Evolutionary conservation across 164 flowering plant species (phyloP).

Genomic region (Vitis cinerea): DNA sequence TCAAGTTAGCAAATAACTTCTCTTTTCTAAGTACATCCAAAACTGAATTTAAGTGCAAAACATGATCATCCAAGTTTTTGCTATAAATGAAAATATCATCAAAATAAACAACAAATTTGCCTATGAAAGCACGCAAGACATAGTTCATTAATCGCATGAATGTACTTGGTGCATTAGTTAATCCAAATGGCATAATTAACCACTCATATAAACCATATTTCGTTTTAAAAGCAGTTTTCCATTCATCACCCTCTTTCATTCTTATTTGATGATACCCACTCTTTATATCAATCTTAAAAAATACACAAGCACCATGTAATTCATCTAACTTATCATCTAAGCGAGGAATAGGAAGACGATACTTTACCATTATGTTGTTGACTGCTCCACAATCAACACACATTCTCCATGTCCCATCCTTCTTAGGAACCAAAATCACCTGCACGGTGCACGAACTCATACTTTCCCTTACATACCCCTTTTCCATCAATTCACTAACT

Average conservation of each 20-base stretch:
- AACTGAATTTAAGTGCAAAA: background rate
- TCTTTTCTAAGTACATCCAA: background rate
- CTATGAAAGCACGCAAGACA: background rate
- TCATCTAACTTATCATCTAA: too few relatives aligned
- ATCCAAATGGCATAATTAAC: too few relatives aligned
- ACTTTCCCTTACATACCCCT: background rate
- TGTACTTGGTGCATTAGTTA: too few relatives aligned
- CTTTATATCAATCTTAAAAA: too few relatives aligned
- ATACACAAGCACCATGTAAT: too few relatives aligned
- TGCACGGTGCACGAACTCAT: background rate
- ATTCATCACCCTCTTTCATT: background rate
- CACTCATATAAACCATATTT: background rate
- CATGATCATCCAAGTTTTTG: background rate
- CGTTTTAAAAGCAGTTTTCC: background rate
- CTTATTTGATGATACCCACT: too few relatives aligned
- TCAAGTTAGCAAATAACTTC: background rate
- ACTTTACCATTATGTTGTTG: constrained; percentile 6
- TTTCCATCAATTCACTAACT: too few relatives aligned
- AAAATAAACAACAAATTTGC: background rate
- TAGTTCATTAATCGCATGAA: background rate
- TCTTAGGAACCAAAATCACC: background rate
- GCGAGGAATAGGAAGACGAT: background rate
- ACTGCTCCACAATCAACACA: background rate
- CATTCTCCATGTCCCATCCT: too few relatives aligned
- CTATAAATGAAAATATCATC: constrained; percentile 1